Evolutionary conservation across 306 rosid species (phyloP).

Genomic region (Cucumis hystrix): DNA sequence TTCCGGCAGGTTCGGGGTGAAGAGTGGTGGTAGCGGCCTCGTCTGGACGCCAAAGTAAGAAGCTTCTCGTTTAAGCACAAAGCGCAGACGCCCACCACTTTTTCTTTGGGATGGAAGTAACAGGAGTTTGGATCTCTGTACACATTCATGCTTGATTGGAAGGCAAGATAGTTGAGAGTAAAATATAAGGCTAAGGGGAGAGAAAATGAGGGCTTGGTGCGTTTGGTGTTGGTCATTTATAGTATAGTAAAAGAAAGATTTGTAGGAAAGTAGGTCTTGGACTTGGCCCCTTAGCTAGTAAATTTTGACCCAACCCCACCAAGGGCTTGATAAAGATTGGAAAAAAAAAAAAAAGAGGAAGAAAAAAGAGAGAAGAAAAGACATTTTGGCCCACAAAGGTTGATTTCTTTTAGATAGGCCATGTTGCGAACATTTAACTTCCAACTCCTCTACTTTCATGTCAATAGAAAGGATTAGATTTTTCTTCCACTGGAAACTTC

Average conservation of each 20-base stretch:
- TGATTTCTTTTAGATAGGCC: constrained; percentile 8
- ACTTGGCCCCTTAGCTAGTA: constrained; percentile 1
- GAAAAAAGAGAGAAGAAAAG: background rate
- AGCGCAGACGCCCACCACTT: constrained; percentile 70
- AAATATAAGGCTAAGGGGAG: background rate
- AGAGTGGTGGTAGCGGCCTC: constrained; percentile 30
- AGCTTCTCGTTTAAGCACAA: constrained; percentile 77
- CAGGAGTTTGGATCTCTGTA: constrained; percentile 47
- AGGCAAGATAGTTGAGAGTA: background rate
- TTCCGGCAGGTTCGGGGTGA: constrained; percentile 21
- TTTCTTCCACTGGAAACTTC: background rate
- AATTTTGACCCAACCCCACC: constrained; percentile 9
- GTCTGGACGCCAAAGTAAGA: constrained; percentile 50
- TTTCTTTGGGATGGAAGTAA: constrained; percentile 71
- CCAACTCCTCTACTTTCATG: constrained; percentile 4
- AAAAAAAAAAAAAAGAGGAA: background rate
- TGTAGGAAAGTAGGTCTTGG: background rate
- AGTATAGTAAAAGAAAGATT: background rate
- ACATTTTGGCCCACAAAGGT: constrained; percentile 11
- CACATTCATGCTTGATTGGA: constrained; percentile 27
- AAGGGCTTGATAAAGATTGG: constrained; percentile 1
- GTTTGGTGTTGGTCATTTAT: constrained; percentile 10
- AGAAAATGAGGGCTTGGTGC: constrained; percentile 7
- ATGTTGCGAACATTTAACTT: constrained; percentile 5
- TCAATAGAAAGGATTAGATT: background rate